phyloP scores from a whole-genome alignment of 148 eudicot species.

The Linanthus parryae region DNA sequence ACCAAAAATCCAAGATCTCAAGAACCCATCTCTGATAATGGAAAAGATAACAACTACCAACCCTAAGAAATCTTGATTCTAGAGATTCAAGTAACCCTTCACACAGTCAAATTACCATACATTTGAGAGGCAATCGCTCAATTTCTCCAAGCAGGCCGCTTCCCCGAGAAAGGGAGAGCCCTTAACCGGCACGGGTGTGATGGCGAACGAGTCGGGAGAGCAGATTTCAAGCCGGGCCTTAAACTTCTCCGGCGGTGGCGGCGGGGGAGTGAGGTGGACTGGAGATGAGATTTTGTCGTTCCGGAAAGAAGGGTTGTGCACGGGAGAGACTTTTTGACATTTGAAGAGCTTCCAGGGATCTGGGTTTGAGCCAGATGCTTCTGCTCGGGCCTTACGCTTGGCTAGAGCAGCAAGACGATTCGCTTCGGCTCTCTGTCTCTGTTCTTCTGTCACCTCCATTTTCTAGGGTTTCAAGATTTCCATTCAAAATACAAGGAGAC shows the following conservation, averaged over 20 bases:
- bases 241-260: conserved; percentile 29
- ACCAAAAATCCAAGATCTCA: no score
- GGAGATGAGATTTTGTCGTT: conserved; percentile 11
- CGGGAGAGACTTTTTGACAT: conserved; percentile 42
- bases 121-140: conserved; percentile 45
- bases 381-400: conserved; percentile 59
- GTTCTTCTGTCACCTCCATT: conserved; percentile 63
- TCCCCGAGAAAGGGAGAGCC: conserved; percentile 62
- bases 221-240: conserved; percentile 76
- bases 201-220: conserved; percentile 71
- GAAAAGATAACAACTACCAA: no score
- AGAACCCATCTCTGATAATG: no score
- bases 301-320: neutral
- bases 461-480: conserved; percentile 18
- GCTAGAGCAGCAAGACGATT: conserved; percentile 75
- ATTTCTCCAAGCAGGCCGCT: conserved; percentile 38
- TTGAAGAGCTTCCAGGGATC: conserved; percentile 49
- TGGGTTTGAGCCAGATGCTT: conserved; percentile 5
- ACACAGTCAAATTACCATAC: no score
- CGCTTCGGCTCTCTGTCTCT: conserved; percentile 51
- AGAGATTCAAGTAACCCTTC: no score
- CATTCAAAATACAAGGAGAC: no score
- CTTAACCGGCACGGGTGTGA: conserved; percentile 33
- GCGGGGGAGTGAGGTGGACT: conserved; percentile 4
- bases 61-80: no score